phyloP scores from a whole-genome alignment of 495 filamentous ascomycete species.

The Chaetomidium leptoderma region DNA sequence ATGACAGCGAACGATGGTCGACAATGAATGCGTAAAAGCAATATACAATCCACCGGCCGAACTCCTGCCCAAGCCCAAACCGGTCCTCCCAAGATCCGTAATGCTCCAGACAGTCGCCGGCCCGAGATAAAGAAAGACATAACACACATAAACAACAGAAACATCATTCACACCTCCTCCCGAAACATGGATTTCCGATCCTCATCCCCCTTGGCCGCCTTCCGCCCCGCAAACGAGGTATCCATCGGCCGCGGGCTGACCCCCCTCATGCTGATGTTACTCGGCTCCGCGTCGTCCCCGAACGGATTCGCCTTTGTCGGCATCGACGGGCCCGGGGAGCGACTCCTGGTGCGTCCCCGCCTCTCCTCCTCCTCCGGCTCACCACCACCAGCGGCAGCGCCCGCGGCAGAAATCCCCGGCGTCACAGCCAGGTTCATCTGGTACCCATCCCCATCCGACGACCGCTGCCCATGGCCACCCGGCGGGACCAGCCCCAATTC shows the following conservation, averaged over 20 bases:
- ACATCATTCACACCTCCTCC: constrained; percentile 42
- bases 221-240: constrained; percentile 24
- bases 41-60: constrained; percentile 5
- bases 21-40: too few relatives aligned
- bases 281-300: constrained; percentile 52
- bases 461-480: constrained; percentile 17
- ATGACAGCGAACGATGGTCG: too few relatives aligned
- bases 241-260: constrained; percentile 55
- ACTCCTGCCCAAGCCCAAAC: constrained; percentile 8
- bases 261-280: constrained; percentile 51
- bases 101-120: not conserved
- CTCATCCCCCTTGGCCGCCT: constrained; percentile 23
- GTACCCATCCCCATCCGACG: constrained; percentile 41
- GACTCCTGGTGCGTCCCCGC: constrained; percentile 34
- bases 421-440: constrained; percentile 42
- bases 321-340: constrained; percentile 23
- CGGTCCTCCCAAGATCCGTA: not conserved
- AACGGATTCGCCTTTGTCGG: constrained; percentile 47
- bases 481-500: constrained; percentile 46
- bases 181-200: constrained; percentile 48
- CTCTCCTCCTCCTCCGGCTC: constrained; percentile 23
- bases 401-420: not conserved
- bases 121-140: not conserved
- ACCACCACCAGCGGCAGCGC: not conserved
- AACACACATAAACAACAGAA: not conserved